Base-by-base conservation (phyloP, 305 asterid genomes). In the Fraxinus sp. region DNA sequence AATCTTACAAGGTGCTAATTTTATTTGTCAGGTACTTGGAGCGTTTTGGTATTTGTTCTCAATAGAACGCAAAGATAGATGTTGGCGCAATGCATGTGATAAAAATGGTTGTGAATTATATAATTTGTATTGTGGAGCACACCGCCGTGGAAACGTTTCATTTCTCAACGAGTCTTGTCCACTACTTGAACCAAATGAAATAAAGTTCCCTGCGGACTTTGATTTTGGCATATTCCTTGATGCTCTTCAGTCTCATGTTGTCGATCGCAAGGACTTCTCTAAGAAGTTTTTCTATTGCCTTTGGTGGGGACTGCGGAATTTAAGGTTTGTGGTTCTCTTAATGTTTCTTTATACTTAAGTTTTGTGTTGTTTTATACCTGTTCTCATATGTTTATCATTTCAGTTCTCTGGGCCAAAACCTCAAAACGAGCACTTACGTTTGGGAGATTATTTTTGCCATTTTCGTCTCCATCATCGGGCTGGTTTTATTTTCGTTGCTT, bases 331-430 rank as follows among this genome's bases (percentile, higher is more conserved):
- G 13, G 33, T 20, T 74, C 26, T 11, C 46, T 83, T 10, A 33
- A 32, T 10, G 1, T 39, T 18, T 81, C 37, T 52, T 33, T 22
- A 11, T 24, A n/a, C 44, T 41, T 4, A 10, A 30, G 18, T 49
- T 76, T 44, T 49, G 5, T 13, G 37, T 0, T 11, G 55, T 52
- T 41, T 11, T 62, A 13, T 32, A 7, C 1, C 44, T 18, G 0
- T 72, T 79, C 70, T 41, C 7, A 3, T 30, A 1, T 46, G 33
- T 82, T 74, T 1, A 14, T 77, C 8, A 4, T 81, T 81, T 86
- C 90, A 93, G 97, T 84, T 91, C 97, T 64, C 37, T 92, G 32
- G 97, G 97, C 41, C 97, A 93, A 79, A 90, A 90, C 83, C 97
- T 92, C 11, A 79, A 75, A 59, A 92, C 96, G 62, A 90, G 94